These are phyloP conservation scores for Tephrocybe sp. DNA, from an alignment of 768 basidiomycete species.

Conservation along the genomic window DNA sequence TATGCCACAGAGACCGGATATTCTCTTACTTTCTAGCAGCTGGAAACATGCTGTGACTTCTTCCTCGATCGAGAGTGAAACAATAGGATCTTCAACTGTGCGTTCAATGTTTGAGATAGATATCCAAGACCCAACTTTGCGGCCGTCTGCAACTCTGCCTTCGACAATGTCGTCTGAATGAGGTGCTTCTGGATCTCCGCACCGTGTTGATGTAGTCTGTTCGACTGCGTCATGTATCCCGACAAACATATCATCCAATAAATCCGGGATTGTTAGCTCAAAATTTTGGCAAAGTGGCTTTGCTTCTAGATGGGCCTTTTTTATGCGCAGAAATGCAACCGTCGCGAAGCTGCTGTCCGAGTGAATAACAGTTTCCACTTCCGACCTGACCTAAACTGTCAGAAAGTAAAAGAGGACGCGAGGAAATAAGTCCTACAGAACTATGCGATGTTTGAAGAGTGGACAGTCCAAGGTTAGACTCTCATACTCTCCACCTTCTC, in stretches of 20 bases:
- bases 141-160: constrained; percentile 15
- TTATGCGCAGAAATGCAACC: constrained; percentile 87
- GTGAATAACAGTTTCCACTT: constrained; percentile 71
- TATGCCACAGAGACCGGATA: not conserved
- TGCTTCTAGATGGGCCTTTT: constrained; percentile 55
- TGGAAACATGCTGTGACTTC: constrained; percentile 73
- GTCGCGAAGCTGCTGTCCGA: constrained; percentile 83
- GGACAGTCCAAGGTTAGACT: constrained; percentile 89
- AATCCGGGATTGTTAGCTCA: constrained; percentile 39
- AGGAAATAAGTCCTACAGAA: constrained; percentile 47
- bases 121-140: constrained; percentile 61
- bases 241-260: constrained; percentile 46
- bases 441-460: constrained; percentile 75
- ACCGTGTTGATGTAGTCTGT: not conserved
- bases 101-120: constrained; percentile 57
- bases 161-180: not conserved
- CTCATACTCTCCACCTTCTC: constrained; percentile 98
- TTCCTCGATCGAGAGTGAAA: constrained; percentile 52
- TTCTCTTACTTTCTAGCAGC: constrained; percentile 52
- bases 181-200: not conserved
- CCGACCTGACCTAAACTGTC: constrained; percentile 36
- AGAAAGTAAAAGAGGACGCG: constrained; percentile 3
- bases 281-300: constrained; percentile 34
- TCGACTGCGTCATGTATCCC: constrained; percentile 23
- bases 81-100: constrained; percentile 2